Evolutionary conservation across 1,284 basidiomycete genomes (phyloP).

Genomic region (Puccinia polysora): DNA sequence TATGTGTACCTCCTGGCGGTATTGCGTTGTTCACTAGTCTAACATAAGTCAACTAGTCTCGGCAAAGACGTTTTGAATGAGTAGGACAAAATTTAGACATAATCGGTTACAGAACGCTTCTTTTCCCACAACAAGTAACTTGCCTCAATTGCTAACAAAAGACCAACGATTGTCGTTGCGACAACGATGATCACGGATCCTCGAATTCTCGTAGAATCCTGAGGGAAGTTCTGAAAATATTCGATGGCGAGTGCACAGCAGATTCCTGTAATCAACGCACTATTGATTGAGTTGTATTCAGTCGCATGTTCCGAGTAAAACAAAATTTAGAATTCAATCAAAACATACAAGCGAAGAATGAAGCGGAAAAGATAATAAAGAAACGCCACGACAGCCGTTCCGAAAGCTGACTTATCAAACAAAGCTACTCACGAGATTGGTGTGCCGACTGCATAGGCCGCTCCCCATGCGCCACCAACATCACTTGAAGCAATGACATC

Average conservation of each 20-base stretch:
- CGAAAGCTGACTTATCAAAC: neutral
- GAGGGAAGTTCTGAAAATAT: constrained; percentile 42
- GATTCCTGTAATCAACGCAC: constrained; percentile 37
- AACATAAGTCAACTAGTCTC: constrained; percentile 29
- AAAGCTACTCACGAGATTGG: constrained; percentile 35
- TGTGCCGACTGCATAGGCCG: constrained; percentile 43
- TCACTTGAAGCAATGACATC: constrained; percentile 12
- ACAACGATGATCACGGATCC: constrained; percentile 40
- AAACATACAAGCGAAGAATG: neutral
- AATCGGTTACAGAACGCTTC: too few species aligned
- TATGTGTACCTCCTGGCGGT: constrained; percentile 35
- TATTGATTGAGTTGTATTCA: neutral
- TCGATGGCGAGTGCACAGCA: constrained; percentile 39
- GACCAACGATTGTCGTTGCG: constrained; percentile 30
- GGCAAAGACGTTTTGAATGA: too few species aligned
- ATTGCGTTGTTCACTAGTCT: constrained; percentile 29
- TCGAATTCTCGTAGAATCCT: constrained; percentile 32
- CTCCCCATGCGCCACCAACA: constrained; percentile 42
- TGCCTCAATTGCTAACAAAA: constrained; percentile 40
- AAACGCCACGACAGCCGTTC: neutral
- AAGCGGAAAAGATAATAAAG: neutral
- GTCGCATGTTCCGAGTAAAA: neutral
- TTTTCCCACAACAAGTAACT: too few species aligned
- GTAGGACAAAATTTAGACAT: too few species aligned
- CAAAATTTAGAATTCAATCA: neutral